Base-by-base conservation (phyloP, 345 rosid species). In the Eutrema heterophyllum region DNA sequence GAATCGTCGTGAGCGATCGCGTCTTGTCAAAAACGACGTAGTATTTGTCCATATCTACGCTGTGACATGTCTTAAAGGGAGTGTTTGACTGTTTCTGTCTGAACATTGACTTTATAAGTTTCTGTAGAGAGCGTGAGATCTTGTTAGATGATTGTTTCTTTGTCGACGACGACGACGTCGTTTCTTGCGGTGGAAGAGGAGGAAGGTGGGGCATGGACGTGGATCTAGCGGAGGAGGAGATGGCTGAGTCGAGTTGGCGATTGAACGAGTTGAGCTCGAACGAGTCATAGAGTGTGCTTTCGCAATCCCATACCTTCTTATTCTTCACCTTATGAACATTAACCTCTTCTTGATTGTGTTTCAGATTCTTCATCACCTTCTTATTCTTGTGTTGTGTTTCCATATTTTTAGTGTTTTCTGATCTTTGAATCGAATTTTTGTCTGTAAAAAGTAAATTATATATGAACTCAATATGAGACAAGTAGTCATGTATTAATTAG, bases 201-300 rank as follows among this genome's bases (percentile, higher is more conserved):
- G 70, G 49, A 43, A 83, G 63, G 71, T 78, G 90, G 35, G 95
- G 87, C 97, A 86, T 86, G 43, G 97, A 87, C 46, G 85, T 76
- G 63, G 77, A 78, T 74, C 96, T 81, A 4, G 74, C 72, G 13
- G 80, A 71, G 16, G 91, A 81, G 29, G 92, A 80, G 58, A 88
- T 81, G n/a, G 97, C 90, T 2, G 92, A 85, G 79, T 87, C 83
- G n/a, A 93, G 97, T 38, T 84, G 87, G 11, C 81, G 90, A 13
- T 88, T 84, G 72, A 88, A 80, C 15, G 98, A 90, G 70, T 84
- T 84, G 51, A 90, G 90, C 83, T 93, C 97, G 53, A 84, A 88
- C 27, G 98, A 93, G 80, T 93, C 98, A 32, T 90, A 93, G 2
- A 90, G 93, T 10, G 86, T 26, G 85, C 89, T 90, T 1, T 80